phyloP scores from a whole-genome alignment of 805 yeast species.

The Candida fluviatilis region DNA sequence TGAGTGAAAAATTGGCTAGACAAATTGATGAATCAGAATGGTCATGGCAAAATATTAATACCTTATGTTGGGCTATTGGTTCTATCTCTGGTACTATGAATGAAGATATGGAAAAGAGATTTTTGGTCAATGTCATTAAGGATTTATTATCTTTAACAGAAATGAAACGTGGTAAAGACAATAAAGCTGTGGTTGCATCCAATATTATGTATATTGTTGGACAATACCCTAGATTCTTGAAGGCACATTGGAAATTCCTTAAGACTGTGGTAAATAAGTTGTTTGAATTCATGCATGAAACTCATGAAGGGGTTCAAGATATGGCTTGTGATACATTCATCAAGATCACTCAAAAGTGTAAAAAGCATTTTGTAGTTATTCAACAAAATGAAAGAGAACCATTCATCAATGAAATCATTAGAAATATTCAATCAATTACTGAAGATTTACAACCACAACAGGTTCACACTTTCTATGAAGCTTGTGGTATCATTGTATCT shows the following conservation, averaged over 20 bases:
- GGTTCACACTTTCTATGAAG: conserved; percentile 95
- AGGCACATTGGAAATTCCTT: conserved; percentile 97
- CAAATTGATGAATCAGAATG: conserved; percentile 97
- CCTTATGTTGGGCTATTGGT: conserved; percentile 99
- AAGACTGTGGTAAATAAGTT: conserved; percentile 93
- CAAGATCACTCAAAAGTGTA: conserved; percentile 92
- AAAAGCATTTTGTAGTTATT: conserved; percentile 85
- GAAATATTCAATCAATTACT: conserved; percentile 78
- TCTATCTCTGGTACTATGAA: conserved; percentile 98
- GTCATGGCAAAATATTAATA: conserved; percentile 98
- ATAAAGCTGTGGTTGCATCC: conserved; percentile 99
- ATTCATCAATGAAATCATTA: conserved; percentile 84
- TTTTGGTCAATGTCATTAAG: conserved; percentile 88
- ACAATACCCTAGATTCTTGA: conserved; percentile 94
- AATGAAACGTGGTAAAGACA: conserved; percentile 94
- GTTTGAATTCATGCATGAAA: conserved; percentile 98
- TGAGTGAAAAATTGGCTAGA: conserved; percentile 85
- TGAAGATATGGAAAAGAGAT: conserved; percentile 94
- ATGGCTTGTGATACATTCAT: conserved; percentile 99
- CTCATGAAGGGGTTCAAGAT: conserved; percentile 99
- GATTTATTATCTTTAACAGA: conserved; percentile 90
- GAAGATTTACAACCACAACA: conserved; percentile 95
- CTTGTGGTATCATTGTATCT: conserved; percentile 89
- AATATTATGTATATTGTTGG: conserved; percentile 99
- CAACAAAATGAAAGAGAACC: conserved; percentile 87